Conservation (phyloP, 306 rosid species). For the Rosa lucieae region DNA sequence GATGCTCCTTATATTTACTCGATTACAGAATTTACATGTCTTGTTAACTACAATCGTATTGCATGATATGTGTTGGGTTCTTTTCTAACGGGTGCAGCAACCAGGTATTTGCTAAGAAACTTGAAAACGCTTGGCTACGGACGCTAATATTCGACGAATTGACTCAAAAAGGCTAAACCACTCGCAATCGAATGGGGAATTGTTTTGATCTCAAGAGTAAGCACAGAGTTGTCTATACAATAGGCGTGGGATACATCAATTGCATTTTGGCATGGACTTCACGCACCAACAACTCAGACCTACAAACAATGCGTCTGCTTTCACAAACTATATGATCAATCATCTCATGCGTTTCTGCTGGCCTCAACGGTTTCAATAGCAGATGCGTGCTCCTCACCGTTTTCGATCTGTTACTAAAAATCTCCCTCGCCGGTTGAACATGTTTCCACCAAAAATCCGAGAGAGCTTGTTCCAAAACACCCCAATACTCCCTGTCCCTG, state of each 20-base stretch:
- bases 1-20: too few species aligned
- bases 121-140: too few species aligned
- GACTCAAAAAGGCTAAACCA: too few species aligned
- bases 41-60: too few species aligned
- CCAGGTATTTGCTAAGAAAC: too few species aligned
- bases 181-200: not conserved
- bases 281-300: slow-evolving; percentile 55
- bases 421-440: slow-evolving; percentile 66
- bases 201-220: not conserved
- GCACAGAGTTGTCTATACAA: not conserved
- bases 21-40: too few species aligned
- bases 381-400: slow-evolving; percentile 34
- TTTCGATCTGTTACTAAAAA: slow-evolving; percentile 26
- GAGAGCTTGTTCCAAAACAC: slow-evolving; percentile 48
- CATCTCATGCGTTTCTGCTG: slow-evolving; percentile 63
- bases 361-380: slow-evolving; percentile 44
- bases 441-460: slow-evolving; percentile 83
- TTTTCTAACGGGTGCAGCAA: too few species aligned
- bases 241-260: not conserved
- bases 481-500: slow-evolving; percentile 63
- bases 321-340: slow-evolving; percentile 45
- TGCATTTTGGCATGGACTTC: slow-evolving; percentile 25
- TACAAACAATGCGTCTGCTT: slow-evolving; percentile 50
- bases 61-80: too few species aligned
- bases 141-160: too few species aligned